Evolutionary conservation across 352 stramenopile genomes (phyloP).

Genomic region (Phytopythium mirpurense): DNA sequence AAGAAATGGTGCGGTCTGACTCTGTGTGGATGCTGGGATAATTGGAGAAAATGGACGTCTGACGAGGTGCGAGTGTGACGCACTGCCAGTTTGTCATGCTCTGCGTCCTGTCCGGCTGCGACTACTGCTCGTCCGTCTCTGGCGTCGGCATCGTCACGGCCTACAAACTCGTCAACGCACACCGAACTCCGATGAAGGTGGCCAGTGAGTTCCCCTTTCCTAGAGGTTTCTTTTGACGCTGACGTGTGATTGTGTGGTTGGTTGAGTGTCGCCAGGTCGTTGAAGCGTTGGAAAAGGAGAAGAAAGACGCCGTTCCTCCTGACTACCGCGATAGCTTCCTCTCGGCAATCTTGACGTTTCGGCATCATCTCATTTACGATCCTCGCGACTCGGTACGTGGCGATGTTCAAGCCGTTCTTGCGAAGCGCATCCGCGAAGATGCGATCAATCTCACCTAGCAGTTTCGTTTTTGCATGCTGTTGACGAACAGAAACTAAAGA

Average conservation of each 20-base stretch:
- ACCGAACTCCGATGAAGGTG: conserved; percentile 49
- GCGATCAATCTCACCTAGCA: conserved; percentile 5
- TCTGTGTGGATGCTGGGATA: too few species aligned
- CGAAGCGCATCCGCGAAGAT: too few species aligned
- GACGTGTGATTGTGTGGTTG: neutral
- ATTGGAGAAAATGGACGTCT: too few species aligned
- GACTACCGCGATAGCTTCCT: conserved; percentile 50
- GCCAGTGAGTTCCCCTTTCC: neutral
- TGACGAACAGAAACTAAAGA: conserved; percentile 58
- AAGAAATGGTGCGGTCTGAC: conserved; percentile 65
- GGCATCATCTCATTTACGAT: conserved; percentile 86
- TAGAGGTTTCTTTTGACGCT: neutral
- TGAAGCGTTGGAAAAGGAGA: conserved; percentile 39
- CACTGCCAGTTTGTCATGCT: conserved; percentile 61
- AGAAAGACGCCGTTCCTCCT: conserved; percentile 27
- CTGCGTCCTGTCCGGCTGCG: conserved; percentile 85
- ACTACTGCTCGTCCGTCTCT: conserved; percentile 79
- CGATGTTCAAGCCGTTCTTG: neutral
- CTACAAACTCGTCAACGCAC: conserved; percentile 61
- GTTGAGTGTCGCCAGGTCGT: conserved; percentile 31
- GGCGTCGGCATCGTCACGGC: conserved; percentile 82
- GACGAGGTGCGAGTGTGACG: too few species aligned
- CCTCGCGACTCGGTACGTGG: conserved; percentile 49
- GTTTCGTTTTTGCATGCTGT: conserved; percentile 9
- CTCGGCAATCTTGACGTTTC: conserved; percentile 78